A percentile compares a stretch with the other conserved stretches of the same genome.
phyloP scores from a whole-genome alignment of 2,329 filamentous ascomycete genomes.

The Arthrobotrys conoides region DNA sequence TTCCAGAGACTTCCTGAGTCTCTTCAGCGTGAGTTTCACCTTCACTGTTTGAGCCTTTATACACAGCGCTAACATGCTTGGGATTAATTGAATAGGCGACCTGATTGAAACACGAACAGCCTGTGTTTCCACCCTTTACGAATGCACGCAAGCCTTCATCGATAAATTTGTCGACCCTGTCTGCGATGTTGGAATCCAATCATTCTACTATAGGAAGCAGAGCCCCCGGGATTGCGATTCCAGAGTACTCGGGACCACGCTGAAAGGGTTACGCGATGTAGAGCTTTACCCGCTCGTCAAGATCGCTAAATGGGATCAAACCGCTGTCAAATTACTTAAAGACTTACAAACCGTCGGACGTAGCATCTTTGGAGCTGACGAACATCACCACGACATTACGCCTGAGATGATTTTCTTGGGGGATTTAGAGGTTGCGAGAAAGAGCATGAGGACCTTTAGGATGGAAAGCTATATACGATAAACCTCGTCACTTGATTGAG shows the following conservation, averaged over 20 bases:
- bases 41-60: background rate
- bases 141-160: constrained; percentile 57
- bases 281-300: constrained; percentile 57
- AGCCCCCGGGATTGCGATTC: constrained; percentile 59
- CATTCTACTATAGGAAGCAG: constrained; percentile 59
- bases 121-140: constrained; percentile 52
- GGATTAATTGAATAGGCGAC: constrained; percentile 33
- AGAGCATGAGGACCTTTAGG: constrained; percentile 55
- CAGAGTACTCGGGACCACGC: constrained; percentile 53
- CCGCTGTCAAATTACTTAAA: constrained; percentile 43
- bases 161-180: constrained; percentile 58
- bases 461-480: constrained; percentile 55
- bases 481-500: background rate
- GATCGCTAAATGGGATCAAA: constrained; percentile 54
- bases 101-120: constrained; percentile 46
- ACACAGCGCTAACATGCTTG: constrained; percentile 5
- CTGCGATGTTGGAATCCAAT: constrained; percentile 57
- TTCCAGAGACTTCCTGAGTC: constrained; percentile 59
- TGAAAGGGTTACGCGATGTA: constrained; percentile 56
- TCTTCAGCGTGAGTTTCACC: constrained; percentile 40
- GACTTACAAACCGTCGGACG: constrained; percentile 48
- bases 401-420: constrained; percentile 54
- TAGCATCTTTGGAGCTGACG: constrained; percentile 57
- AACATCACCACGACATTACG: constrained; percentile 56
- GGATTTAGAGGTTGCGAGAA: constrained; percentile 38